Conservation (phyloP, 306 rosid species). For the Rosa rugosa region DNA sequence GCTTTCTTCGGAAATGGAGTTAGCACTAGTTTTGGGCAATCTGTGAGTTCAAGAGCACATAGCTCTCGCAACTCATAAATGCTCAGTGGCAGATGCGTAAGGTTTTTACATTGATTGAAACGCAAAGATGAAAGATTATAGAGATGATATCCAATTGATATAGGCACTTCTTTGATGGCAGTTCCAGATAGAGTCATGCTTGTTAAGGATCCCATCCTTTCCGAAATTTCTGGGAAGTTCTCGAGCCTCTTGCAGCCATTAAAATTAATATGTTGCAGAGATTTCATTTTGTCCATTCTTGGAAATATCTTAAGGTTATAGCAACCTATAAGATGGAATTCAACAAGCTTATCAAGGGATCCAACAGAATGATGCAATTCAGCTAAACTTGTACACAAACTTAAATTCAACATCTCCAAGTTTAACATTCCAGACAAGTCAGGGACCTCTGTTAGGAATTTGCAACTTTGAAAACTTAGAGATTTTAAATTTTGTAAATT, state of each 20-base stretch:
- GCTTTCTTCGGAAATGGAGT: too few relatives aligned
- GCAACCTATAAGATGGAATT: fast-evolving
- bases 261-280: background rate
- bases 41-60: fast-evolving
- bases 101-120: background rate
- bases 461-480: background rate
- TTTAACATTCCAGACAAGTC: background rate
- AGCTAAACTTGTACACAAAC: background rate
- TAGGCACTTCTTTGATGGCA: background rate
- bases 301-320: background rate
- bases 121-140: background rate
- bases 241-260: background rate
- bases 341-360: background rate
- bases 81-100: background rate
- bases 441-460: background rate
- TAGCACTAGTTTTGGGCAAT: too few relatives aligned
- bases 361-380: background rate
- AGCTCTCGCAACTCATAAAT: background rate
- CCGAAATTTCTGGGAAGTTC: background rate
- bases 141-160: background rate
- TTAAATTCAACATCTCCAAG: background rate
- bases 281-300: background rate
- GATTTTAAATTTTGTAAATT: background rate
- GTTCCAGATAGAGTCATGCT: fast-evolving
- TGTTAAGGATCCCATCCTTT: background rate